These are phyloP conservation scores for Chrysoporthe deuterocubensis DNA, from an alignment of 2,329 filamentous ascomycete genomes.

Conservation along the genomic window DNA sequence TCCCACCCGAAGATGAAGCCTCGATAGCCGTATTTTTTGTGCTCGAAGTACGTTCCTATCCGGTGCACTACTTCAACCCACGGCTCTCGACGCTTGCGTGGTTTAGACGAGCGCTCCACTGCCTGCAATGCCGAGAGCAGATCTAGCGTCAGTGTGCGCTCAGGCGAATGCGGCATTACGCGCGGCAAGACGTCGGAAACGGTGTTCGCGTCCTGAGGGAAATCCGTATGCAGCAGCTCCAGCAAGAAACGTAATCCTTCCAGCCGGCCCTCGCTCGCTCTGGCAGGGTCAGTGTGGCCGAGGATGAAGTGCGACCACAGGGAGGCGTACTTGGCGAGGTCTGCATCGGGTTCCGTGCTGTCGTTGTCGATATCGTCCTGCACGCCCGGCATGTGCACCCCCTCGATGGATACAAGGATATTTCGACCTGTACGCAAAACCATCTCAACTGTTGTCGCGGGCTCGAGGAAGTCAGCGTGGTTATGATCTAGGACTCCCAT, in stretches of 20 bases:
- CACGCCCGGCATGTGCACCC: constrained; percentile 32
- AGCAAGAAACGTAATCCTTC: constrained; percentile 22
- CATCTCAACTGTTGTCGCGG: constrained; percentile 57
- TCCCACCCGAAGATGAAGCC: constrained; percentile 69
- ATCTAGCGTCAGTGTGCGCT: neutral
- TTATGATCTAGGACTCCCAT: neutral
- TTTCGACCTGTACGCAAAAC: constrained; percentile 66
- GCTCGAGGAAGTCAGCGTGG: constrained; percentile 47
- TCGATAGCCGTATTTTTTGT: constrained; percentile 63
- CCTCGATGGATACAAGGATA: constrained; percentile 64
- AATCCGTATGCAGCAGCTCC: constrained; percentile 23
- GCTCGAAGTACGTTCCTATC: constrained; percentile 64
- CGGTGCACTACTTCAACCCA: constrained; percentile 41
- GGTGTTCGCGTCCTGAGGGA: constrained; percentile 28
- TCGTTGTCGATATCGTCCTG: neutral
- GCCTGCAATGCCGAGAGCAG: neutral
- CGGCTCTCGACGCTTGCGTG: neutral
- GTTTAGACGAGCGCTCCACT: neutral
- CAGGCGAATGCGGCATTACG: neutral
- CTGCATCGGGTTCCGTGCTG: neutral
- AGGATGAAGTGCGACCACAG: constrained; percentile 29
- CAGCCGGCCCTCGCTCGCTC: constrained; percentile 13
- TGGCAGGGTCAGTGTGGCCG: constrained; percentile 13
- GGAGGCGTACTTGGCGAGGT: constrained; percentile 27
- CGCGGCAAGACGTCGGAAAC: constrained; percentile 4